These are phyloP conservation scores for Ustilago nuda DNA, from an alignment of 1,284 basidiomycete species.

Conservation along the genomic window DNA sequence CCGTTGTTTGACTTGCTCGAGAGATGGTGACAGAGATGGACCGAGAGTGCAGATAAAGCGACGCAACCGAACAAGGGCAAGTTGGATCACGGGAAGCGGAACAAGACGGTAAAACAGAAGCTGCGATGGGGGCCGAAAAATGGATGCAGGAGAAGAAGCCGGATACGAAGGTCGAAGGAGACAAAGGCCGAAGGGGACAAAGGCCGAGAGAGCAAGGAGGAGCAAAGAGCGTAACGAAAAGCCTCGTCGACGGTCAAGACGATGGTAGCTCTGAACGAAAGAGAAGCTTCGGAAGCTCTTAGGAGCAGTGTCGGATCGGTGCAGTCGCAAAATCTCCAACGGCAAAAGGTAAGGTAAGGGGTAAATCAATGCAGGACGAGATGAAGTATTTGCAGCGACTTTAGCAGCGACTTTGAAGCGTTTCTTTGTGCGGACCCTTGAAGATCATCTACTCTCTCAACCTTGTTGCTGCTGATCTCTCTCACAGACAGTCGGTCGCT, in stretches of 20 bases:
- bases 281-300: neutral
- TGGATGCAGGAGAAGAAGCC: neutral
- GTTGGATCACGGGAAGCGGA: neutral
- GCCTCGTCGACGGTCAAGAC: neutral
- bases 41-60: neutral
- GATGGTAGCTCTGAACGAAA: neutral
- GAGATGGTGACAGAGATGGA: constrained; percentile 1
- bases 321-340: too few species aligned
- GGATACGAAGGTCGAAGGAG: neutral
- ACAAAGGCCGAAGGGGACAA: neutral
- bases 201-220: neutral
- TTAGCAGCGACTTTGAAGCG: neutral
- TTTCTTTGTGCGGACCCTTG: neutral
- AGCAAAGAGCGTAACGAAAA: neutral
- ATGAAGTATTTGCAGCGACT: constrained; percentile 7
- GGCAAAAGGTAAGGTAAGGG: constrained; percentile 4
- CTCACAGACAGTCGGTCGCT: neutral
- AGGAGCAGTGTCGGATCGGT: neutral
- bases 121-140: neutral
- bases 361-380: constrained; percentile 12
- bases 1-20: neutral
- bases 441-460: neutral
- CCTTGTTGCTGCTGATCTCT: neutral
- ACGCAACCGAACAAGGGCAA: neutral
- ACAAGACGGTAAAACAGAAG: neutral